phyloP scores from a whole-genome alignment of 768 basidiomycete species.

The Crucibulum laeve region DNA sequence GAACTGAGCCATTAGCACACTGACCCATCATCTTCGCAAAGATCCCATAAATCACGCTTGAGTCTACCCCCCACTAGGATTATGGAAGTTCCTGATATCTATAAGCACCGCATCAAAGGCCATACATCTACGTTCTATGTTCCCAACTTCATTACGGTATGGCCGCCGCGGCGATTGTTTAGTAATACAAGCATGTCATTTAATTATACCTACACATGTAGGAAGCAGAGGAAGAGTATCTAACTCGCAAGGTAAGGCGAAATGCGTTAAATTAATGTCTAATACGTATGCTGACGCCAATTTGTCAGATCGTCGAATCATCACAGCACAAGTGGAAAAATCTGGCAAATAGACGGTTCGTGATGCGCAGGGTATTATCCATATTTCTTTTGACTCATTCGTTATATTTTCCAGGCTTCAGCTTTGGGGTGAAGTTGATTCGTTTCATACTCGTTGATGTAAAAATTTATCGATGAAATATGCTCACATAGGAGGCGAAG shows the following conservation, averaged over 20 bases:
- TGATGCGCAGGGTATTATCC: conserved; percentile 6
- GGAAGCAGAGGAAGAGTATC: conserved; percentile 69
- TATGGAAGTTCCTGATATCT: conserved; percentile 11
- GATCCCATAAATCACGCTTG: too few species aligned
- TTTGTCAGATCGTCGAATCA: conserved; percentile 63
- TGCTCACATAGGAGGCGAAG: conserved; percentile 58
- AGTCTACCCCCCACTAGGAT: too few species aligned
- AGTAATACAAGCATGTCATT: neutral
- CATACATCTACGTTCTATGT: conserved; percentile 66
- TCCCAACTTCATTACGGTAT: conserved; percentile 67
- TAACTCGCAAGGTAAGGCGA: conserved; percentile 67
- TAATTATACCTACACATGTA: too few species aligned
- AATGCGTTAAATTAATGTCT: conserved; percentile 7
- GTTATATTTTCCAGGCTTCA: conserved; percentile 48
- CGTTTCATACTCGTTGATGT: conserved; percentile 2
- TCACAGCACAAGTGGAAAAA: conserved; percentile 84
- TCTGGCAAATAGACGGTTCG: conserved; percentile 65
- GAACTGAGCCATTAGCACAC: too few species aligned
- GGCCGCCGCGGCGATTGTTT: conserved; percentile 6
- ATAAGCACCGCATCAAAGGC: conserved; percentile 27
- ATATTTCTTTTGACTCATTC: neutral
- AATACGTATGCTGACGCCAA: conserved; percentile 4
- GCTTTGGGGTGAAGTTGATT: conserved; percentile 54
- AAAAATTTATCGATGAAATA: conserved; percentile 4
- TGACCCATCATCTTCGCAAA: too few species aligned